phyloP scores from a whole-genome alignment of 768 basidiomycete genomes.

The Hirschioporus abietinus region DNA sequence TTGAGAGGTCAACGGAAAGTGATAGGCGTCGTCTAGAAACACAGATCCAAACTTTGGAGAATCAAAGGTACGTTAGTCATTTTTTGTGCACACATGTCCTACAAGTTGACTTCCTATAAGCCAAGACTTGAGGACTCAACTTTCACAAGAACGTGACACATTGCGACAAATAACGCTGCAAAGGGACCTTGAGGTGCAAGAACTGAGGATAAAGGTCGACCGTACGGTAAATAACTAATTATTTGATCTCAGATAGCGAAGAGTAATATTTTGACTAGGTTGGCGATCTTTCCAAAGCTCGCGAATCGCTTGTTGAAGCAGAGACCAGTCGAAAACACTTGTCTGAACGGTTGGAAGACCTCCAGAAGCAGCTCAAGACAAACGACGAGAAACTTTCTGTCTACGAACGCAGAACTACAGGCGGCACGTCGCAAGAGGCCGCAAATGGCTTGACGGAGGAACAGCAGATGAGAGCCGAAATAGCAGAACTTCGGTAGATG shows the following conservation, averaged over 20 bases:
- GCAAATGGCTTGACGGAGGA: constrained; percentile 44
- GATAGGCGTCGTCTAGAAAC: constrained; percentile 77
- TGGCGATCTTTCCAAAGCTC: constrained; percentile 59
- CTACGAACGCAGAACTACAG: constrained; percentile 58
- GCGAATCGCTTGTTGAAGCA: constrained; percentile 64
- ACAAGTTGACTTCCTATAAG: constrained; percentile 31
- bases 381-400: constrained; percentile 82
- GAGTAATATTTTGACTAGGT: constrained; percentile 32
- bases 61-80: constrained; percentile 56
- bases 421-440: constrained; percentile 6
- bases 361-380: constrained; percentile 61
- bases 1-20: constrained; percentile 78
- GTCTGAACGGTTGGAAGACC: constrained; percentile 62
- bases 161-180: constrained; percentile 71
- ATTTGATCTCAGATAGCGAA: neutral
- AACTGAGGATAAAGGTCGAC: constrained; percentile 68
- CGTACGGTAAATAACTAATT: constrained; percentile 46
- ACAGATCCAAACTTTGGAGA: constrained; percentile 71
- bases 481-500: constrained; percentile 74
- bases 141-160: constrained; percentile 70
- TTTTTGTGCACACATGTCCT: neutral
- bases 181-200: constrained; percentile 75
- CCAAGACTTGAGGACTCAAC: constrained; percentile 65
- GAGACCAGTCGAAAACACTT: constrained; percentile 78
- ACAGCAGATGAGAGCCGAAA: constrained; percentile 77